Percentiles rank a stretch among this genome's conserved stretches.
Evolutionary conservation across 2,329 filamentous ascomycete species (phyloP).

Genomic region (Fulvia fulva): DNA sequence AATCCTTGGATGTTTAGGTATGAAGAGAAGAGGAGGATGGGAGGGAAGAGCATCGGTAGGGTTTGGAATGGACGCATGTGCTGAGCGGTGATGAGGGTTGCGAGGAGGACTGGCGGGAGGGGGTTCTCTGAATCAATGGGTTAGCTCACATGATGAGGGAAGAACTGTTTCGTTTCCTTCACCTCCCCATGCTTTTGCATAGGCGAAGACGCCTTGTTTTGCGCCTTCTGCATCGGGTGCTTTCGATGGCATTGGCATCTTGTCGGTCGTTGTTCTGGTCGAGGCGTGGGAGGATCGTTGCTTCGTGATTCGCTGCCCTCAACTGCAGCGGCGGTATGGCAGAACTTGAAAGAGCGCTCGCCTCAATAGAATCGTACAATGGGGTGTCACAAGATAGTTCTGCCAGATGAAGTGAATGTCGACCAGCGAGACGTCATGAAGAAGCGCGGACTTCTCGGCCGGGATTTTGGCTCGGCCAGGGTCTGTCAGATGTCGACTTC

Average conservation of each 20-base stretch:
- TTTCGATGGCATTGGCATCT: constrained; percentile 40
- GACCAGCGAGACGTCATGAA: constrained; percentile 7
- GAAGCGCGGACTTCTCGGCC: background rate
- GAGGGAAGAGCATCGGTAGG: constrained; percentile 64
- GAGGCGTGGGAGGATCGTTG: background rate
- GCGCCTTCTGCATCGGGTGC: constrained; percentile 33
- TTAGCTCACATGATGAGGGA: background rate
- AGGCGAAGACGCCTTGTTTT: constrained; percentile 42
- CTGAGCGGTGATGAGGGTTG: constrained; percentile 63
- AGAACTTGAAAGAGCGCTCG: background rate
- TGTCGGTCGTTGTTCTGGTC: constrained; percentile 11
- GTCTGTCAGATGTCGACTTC: constrained; percentile 2
- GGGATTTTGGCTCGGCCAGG: background rate
- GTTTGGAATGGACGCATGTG: constrained; percentile 63
- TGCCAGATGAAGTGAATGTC: constrained; percentile 7
- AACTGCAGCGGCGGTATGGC: background rate
- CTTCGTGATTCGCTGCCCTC: background rate
- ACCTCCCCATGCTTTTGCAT: constrained; percentile 52
- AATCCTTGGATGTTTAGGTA: constrained; percentile 63
- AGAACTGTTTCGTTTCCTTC: constrained; percentile 31
- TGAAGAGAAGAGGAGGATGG: constrained; percentile 61
- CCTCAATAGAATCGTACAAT: background rate
- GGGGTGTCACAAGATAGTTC: constrained; percentile 5
- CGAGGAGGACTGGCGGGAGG: constrained; percentile 61
- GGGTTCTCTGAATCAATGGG: constrained; percentile 52